phyloP scores from a whole-genome alignment of 805 yeast species.

The Naumovozyma baii region DNA sequence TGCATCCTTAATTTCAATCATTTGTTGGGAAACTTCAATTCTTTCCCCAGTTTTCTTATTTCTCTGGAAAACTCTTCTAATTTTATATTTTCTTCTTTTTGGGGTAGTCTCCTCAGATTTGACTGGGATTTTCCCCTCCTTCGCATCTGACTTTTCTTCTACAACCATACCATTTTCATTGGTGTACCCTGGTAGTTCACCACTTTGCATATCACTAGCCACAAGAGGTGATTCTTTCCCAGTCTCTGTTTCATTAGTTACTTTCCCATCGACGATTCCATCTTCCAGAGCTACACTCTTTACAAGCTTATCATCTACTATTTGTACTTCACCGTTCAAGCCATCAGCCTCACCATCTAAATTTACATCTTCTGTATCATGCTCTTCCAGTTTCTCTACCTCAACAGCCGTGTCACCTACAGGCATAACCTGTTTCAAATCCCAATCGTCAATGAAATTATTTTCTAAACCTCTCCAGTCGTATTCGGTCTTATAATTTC shows the following conservation, averaged over 20 bases:
- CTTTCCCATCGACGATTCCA: no score
- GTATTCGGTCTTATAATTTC: constrained; percentile 30
- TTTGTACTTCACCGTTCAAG: background rate
- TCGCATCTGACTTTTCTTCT: no score
- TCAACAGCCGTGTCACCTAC: background rate
- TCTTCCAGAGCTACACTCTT: background rate
- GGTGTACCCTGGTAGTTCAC: no score
- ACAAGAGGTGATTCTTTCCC: background rate
- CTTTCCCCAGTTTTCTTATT: constrained; percentile 36
- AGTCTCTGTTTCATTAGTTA: background rate
- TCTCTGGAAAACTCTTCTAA: constrained; percentile 32
- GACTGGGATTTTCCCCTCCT: no score
- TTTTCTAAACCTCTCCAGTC: constrained; percentile 36
- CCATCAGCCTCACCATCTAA: background rate
- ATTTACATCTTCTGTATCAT: background rate
- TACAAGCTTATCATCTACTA: background rate
- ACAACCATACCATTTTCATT: no score
- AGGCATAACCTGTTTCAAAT: constrained; percentile 1
- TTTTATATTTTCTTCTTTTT: constrained; percentile 23
- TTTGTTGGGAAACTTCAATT: constrained; percentile 28
- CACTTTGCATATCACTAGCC: no score
- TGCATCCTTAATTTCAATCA: constrained; percentile 10
- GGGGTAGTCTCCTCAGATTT: background rate
- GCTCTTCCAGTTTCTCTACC: background rate
- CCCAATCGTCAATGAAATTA: constrained; percentile 25